Base-by-base conservation (phyloP, 1,139 yeast genomes). In the Diutina sp. region DNA sequence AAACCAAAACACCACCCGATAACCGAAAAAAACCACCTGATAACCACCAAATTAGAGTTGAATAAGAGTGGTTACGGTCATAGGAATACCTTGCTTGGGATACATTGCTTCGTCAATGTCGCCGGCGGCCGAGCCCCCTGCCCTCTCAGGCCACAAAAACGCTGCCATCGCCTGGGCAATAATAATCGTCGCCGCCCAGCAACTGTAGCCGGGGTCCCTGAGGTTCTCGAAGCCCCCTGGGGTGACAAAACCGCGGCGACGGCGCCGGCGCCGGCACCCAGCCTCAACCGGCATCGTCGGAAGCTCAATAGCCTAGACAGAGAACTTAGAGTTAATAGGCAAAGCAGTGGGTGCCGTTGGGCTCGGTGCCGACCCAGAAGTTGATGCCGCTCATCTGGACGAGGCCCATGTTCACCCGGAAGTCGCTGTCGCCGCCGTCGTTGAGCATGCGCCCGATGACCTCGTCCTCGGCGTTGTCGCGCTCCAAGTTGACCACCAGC, bases 391-490 rank as follows among this genome's bases (percentile, higher is more conserved):
- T 16, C 28, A 50, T 8, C n/a, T 32, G 53, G 14, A 32, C 53
- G n/a, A 50, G 16, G 6, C 28, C 44, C 14, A 50, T n/a, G 29
- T 50, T 50, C 29, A 50, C 44, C n/a, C 8, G 8, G 29, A 32
- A 50, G 8, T 50, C 53, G 44, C 53, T 28, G 6, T 50, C 44
- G 29, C 53, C 53, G 9, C 53, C 53, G n/a, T 50, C 53, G 16
- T 50, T 50, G 9, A 50, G 12, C 25, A 28, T 18, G 8, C 18
- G 28, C 11, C 53, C 53, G 21, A 50, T 50, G 14, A 16, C 44
- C 32, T 50, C 53, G 12, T 50, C 53, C 32, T 50, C 53, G 45
- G 53, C 53, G 28, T 50, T 50, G 11, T 50, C 53, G 11, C 53
- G 53, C 44, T 50, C 44, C n/a, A 50, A 30, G 14, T 50, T 50